phyloP scores from a whole-genome alignment of 176 grass and related monocot species.

The Juncus inflexus region DNA sequence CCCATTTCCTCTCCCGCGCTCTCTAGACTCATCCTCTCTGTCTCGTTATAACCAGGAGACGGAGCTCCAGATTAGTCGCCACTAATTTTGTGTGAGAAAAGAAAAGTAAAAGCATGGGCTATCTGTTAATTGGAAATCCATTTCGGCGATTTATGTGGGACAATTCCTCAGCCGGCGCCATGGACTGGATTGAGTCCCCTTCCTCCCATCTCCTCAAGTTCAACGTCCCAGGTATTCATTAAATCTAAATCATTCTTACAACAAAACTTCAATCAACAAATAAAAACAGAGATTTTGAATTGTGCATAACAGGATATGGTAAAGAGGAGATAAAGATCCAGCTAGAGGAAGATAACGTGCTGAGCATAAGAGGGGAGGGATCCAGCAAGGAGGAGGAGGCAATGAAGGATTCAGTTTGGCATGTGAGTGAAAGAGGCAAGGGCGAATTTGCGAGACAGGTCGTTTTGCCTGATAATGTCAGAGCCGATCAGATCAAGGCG shows the following conservation, averaged over 20 bases:
- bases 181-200: conserved; percentile 90
- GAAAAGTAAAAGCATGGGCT: conserved; percentile 31
- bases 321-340: conserved; percentile 79
- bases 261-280: neutral
- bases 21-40: conserved; percentile 31
- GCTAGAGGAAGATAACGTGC: conserved; percentile 70
- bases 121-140: conserved; percentile 48
- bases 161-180: conserved; percentile 27
- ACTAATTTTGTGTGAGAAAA: too few species aligned
- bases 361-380: conserved; percentile 38
- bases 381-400: conserved; percentile 6
- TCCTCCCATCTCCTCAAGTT: conserved; percentile 54
- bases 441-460: conserved; percentile 53
- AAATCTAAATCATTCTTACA: neutral
- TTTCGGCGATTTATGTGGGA: conserved; percentile 54
- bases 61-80: too few species aligned
- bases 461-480: conserved; percentile 53
- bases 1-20: neutral
- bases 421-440: conserved; percentile 66
- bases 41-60: neutral
- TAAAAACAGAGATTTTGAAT: neutral
- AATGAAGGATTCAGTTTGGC: conserved; percentile 48
- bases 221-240: conserved; percentile 54
- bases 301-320: conserved; percentile 28
- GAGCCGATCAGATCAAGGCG: conserved; percentile 59